Evolutionary conservation across 306 rosid genomes (phyloP), one percentile per base, ranked within the genome.

Genomic region (Vicia villosa): DNA sequence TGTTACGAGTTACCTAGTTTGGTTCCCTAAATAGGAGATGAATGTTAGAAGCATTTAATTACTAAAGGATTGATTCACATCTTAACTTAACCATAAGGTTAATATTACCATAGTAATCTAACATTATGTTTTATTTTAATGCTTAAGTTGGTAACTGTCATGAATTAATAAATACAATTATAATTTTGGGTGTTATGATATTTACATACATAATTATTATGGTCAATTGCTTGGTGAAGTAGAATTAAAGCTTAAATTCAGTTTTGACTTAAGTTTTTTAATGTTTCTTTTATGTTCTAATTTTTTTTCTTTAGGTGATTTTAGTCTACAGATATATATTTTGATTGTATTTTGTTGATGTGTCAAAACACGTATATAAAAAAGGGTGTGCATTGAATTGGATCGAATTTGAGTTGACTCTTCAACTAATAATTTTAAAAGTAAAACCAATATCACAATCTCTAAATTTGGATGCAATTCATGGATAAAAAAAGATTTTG

Each of bases 21-120:
- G 41, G 82, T 79, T 68, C 57, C 51, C 80, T 86, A 83, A 79
- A 84, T 75, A 83, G 78, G 75, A 75, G 75, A 38, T 67, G 51
- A 56, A 51, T 32, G 10, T 12, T 69, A 15, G 51, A 26, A 66
- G 79, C 56, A 76, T 86, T 82, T 82, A 66, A 82, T 21, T 75
- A 32, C 70, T 51, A 28, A 73, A 84, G 16, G 41, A 28, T 66
- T 72, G 64, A 51, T 75, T 71, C n/a, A 17, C 47, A 37, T 26
- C 55, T 22, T 65, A 75, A 58, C 77, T 72, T 56, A 56, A 49
- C 65, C 68, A 51, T 5, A 57, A 3, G 59, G 59, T 21, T 52
- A 20, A 52, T 20, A 52, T 52, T 20, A 52, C 30, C 59, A 52
- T 52, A 21, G 38, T 37, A 7, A 65, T 22, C 36, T 65, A 64